Conservation (phyloP, 2,329 filamentous ascomycete species). For the Apiospora sp. region DNA sequence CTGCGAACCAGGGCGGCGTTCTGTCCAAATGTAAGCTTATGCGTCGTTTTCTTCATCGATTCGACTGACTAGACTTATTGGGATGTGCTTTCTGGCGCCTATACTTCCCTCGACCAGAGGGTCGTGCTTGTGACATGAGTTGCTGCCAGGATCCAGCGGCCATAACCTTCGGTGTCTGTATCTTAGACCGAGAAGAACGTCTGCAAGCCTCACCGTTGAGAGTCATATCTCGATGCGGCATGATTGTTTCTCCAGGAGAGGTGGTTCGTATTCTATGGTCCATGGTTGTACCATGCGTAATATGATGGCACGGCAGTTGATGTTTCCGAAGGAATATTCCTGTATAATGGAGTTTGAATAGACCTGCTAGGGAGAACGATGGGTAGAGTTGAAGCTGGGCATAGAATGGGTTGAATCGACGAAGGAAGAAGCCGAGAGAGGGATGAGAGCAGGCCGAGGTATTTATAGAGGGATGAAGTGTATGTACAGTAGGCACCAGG, state of each 20-base stretch:
- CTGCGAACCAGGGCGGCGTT: not conserved
- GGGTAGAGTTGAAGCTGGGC: not conserved
- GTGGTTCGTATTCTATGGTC: too few species aligned
- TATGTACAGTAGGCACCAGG: too few species aligned
- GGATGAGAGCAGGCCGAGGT: not conserved
- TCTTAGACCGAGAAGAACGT: too few species aligned
- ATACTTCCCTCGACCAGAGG: not conserved
- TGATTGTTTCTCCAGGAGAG: too few species aligned
- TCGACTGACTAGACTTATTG: not conserved
- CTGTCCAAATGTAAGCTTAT: not conserved
- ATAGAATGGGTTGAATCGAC: not conserved
- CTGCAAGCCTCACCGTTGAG: too few species aligned
- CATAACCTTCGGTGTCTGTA: too few species aligned
- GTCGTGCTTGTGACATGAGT: too few species aligned
- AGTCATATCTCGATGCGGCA: too few species aligned
- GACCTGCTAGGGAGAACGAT: not conserved
- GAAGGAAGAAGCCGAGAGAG: not conserved
- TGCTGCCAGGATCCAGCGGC: too few species aligned
- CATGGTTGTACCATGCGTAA: not conserved
- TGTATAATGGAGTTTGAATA: not conserved
- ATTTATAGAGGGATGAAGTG: not conserved
- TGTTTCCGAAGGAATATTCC: not conserved
- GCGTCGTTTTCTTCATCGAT: conserved; percentile 8
- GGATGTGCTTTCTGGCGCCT: not conserved
- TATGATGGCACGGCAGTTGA: not conserved